Conservation (phyloP, 179 eudicot genomes). For the Actinidia arguta region DNA sequence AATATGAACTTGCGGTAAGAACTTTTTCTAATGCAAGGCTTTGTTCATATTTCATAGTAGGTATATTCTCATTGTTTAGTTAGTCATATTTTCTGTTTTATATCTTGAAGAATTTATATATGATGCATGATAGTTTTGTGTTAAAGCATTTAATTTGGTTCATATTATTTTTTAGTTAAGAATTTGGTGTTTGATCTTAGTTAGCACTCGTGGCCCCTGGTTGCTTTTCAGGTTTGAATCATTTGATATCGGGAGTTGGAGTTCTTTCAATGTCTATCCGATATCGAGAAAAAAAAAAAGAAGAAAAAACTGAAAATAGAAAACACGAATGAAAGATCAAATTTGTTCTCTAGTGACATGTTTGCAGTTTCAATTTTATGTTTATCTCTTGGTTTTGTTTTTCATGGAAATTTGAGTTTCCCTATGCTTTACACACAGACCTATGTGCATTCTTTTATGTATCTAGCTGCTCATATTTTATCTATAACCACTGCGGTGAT, state of each 20-base stretch:
- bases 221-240: not conserved
- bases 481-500: no score
- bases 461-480: not conserved
- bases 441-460: not conserved
- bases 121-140: not conserved
- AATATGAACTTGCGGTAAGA: not conserved
- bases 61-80: not conserved
- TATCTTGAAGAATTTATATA: not conserved
- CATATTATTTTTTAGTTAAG: not conserved
- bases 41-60: not conserved
- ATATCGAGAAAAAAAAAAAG: not conserved
- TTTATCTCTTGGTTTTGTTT: not conserved
- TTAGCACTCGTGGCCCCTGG: not conserved
- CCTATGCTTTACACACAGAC: not conserved
- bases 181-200: not conserved
- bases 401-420: not conserved
- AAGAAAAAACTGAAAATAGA: not conserved
- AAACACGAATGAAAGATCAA: no score
- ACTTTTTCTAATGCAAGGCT: not conserved
- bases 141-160: not conserved
- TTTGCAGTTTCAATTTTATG: constrained; percentile 6
- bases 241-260: not conserved
- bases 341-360: not conserved
- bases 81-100: not conserved
- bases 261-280: not conserved